These are phyloP conservation scores for Mycena sp. DNA, from an alignment of 1,284 basidiomycete genomes.

Conservation along the genomic window DNA sequence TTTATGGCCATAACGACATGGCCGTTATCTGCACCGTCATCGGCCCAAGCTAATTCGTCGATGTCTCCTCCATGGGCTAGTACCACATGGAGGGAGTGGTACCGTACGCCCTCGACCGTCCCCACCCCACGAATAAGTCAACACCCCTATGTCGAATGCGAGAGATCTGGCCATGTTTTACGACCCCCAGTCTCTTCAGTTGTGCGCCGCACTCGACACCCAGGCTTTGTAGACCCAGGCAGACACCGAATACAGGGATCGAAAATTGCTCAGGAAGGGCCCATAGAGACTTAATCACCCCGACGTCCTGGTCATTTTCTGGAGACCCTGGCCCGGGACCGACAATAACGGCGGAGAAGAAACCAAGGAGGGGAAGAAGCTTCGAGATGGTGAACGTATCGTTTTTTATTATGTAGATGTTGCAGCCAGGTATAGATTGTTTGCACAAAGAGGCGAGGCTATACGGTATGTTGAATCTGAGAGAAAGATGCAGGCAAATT, in stretches of 20 bases:
- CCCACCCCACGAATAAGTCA: conserved; percentile 73
- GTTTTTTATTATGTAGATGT: conserved; percentile 78
- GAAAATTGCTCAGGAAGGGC: conserved; percentile 59
- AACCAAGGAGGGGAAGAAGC: conserved; percentile 60
- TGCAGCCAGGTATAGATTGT: conserved; percentile 63
- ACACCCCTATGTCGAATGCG: conserved; percentile 63
- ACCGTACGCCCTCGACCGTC: conserved; percentile 81
- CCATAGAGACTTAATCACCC: conserved; percentile 75
- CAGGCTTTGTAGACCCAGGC: conserved; percentile 93
- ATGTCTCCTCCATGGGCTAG: conserved; percentile 55
- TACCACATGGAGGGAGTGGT: conserved; percentile 79
- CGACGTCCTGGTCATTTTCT: conserved; percentile 66
- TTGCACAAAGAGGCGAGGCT: conserved; percentile 75
- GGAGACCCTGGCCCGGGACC: conserved; percentile 89
- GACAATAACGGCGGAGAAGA: conserved; percentile 76
- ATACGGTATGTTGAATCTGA: conserved; percentile 7
- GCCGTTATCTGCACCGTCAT: conserved; percentile 73
- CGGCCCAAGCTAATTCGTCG: conserved; percentile 72
- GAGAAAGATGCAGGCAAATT: not conserved
- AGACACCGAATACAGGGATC: conserved; percentile 87
- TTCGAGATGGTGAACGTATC: conserved; percentile 62
- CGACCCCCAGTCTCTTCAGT: conserved; percentile 60
- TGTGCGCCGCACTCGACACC: conserved; percentile 80
- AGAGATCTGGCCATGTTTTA: conserved; percentile 88
- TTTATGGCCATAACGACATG: conserved; percentile 74